A percentile compares a stretch with the other conserved stretches of the same genome.
Evolutionary conservation across 768 basidiomycete genomes (phyloP).

Genomic region (Strobilomyces confusus): DNA sequence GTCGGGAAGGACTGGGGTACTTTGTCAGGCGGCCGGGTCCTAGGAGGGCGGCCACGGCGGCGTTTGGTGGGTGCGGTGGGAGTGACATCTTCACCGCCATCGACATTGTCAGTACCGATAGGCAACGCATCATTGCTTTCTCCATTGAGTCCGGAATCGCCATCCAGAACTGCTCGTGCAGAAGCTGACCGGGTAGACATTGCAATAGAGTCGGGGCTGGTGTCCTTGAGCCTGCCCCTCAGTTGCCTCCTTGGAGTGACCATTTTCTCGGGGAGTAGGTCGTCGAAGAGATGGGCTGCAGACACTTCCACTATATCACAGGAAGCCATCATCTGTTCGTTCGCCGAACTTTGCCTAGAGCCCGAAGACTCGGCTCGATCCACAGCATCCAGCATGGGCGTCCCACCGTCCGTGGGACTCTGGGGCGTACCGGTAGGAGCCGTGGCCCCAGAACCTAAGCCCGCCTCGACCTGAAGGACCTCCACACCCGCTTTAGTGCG

Average conservation of each 20-base stretch:
- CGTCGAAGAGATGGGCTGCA: conserved; percentile 32
- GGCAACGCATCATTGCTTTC: conserved; percentile 7
- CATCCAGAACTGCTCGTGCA: conserved; percentile 13
- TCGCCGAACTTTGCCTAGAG: conserved; percentile 10
- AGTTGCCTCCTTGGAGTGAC: conserved; percentile 20
- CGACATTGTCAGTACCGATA: conserved; percentile 4
- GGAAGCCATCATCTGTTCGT: conserved; percentile 8
- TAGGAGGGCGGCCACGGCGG: conserved; percentile 31
- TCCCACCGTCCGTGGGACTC: conserved; percentile 21
- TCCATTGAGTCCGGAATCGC: conserved; percentile 6
- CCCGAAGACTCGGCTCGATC: conserved; percentile 16
- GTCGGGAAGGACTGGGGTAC: background rate
- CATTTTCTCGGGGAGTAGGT: conserved; percentile 17
- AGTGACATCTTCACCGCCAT: conserved; percentile 2
- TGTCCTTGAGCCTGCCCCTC: conserved; percentile 13
- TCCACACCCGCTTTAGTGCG: conserved; percentile 34
- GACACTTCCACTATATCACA: conserved; percentile 12
- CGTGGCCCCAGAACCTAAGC: conserved; percentile 12
- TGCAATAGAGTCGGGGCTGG: conserved; percentile 12
- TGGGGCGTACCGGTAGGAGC: conserved; percentile 9
- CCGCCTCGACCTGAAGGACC: conserved; percentile 20
- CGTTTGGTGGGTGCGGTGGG: conserved; percentile 26
- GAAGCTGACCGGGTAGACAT: conserved; percentile 20
- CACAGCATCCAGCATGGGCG: conserved; percentile 18
- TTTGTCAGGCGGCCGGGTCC: conserved; percentile 19